Base-by-base conservation (phyloP, 1,139 yeast species). In the Pichia sp. region DNA sequence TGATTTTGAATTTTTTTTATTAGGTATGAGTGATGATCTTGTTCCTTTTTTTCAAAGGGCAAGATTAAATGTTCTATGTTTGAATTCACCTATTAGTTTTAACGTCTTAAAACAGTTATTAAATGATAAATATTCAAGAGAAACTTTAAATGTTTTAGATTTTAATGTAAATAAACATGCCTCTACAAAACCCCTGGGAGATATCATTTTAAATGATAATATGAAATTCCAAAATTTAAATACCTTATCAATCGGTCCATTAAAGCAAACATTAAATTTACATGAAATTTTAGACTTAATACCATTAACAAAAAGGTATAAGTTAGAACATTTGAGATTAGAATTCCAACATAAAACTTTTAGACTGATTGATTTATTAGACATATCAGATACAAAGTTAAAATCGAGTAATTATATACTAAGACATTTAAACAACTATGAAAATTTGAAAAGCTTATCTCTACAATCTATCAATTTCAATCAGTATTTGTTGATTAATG, bases 1-100 rank as follows among this genome's bases (percentile, higher is more conserved):
- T 23, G 56, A 56, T 27, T 52, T 56, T 28, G 57, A 56, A 27
- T n/a, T 31, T 6, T 35, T 36, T 24, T 14, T 50, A 11, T 15
- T 38, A 6, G 42, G 40, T 11, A 9, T 18, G 14, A 35, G 32
- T 16, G 14, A 28, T 13, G 22, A 31, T 15, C 8, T 13, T 4
- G 19, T 25, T 7, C 37, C 43, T 1, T 30, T 47, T 20, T 42
- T 47, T 14, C 9, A 18, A 14, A 30, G 10, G 6, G 24, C 38
- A 6, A 41, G 45, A 11, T 38, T 55, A 16, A 30, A 32, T 2
- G 14, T 32, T 4, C 27, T 52, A 2, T 26, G 28, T 3, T 20
- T 49, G n/a, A 42, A 46, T 19, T 29, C 39, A 11, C 49, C 56
- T 4, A 31, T 48, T 1, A 34, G 47, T 3, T 41, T 48, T 14